Conservation (phyloP, 306 rosid species). For the Cicer yamashitae region DNA sequence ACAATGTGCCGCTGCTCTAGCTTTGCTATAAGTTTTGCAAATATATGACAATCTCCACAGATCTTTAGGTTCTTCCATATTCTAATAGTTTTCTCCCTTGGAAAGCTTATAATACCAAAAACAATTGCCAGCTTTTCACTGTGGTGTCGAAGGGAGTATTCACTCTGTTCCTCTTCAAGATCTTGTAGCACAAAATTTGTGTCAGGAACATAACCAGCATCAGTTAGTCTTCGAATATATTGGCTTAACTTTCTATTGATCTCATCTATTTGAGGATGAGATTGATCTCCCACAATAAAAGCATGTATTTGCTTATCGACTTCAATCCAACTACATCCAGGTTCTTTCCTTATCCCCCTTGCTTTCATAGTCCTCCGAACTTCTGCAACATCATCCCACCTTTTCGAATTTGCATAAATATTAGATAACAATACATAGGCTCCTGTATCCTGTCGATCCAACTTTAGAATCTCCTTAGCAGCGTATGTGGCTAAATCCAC, state of each 20-base stretch:
- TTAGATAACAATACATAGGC: constrained; percentile 81
- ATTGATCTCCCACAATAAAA: constrained; percentile 75
- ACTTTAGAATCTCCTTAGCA: constrained; percentile 74
- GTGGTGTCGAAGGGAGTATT: constrained; percentile 77
- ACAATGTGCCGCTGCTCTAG: constrained; percentile 69
- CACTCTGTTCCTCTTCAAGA: constrained; percentile 87
- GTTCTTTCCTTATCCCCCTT: constrained; percentile 80
- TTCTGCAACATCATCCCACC: constrained; percentile 80
- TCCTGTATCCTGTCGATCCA: constrained; percentile 76
- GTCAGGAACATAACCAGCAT: constrained; percentile 79
- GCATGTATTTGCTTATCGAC: constrained; percentile 74
- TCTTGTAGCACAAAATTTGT: constrained; percentile 87
- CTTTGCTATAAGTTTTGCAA: constrained; percentile 71
- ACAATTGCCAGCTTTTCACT: constrained; percentile 83
- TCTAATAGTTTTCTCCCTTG: constrained; percentile 72
- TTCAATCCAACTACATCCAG: constrained; percentile 97
- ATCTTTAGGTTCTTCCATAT: constrained; percentile 89
- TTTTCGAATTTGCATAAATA: constrained; percentile 72
- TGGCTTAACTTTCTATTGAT: constrained; percentile 59
- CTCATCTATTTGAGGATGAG: constrained; percentile 75
- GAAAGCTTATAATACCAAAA: constrained; percentile 73
- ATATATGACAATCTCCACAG: constrained; percentile 89
- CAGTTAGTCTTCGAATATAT: constrained; percentile 58
- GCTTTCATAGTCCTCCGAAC: constrained; percentile 68
- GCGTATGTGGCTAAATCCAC: constrained; percentile 74